phyloP scores from a whole-genome alignment of 208 protist species.

The Trichomonas vaginalis region DNA sequence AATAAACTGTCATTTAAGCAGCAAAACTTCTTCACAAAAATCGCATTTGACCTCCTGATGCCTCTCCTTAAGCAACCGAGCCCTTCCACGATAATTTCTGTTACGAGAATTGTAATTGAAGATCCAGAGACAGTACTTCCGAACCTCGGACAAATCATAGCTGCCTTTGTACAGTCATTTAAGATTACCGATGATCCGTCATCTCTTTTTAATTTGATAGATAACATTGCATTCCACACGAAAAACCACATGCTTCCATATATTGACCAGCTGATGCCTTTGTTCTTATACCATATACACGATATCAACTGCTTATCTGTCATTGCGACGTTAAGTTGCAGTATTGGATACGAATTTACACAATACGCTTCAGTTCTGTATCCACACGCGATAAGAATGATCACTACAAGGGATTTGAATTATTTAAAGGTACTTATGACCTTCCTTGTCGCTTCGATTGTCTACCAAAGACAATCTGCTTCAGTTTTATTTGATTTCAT shows the following conservation, averaged over 20 bases:
- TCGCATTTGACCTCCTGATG: background rate
- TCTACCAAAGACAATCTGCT: background rate
- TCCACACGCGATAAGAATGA: background rate
- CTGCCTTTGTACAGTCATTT: background rate
- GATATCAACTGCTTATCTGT: background rate
- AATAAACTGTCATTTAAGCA: background rate
- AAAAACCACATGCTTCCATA: background rate
- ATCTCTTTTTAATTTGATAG: background rate
- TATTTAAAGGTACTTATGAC: background rate
- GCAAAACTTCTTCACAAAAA: background rate
- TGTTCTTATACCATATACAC: background rate
- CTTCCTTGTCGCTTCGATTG: background rate
- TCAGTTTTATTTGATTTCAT: background rate
- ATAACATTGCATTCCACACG: background rate
- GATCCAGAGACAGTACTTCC: background rate
- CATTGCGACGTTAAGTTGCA: background rate
- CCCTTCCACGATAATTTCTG: background rate
- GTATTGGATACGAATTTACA: background rate
- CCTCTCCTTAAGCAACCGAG: background rate
- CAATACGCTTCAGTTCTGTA: background rate
- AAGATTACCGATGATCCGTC: background rate
- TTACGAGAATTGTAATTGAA: background rate
- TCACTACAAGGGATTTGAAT: background rate
- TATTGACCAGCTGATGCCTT: background rate
- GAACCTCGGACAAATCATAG: background rate